Base-by-base conservation (phyloP, 1,139 yeast genomes). In the Kazachstania sp. region DNA sequence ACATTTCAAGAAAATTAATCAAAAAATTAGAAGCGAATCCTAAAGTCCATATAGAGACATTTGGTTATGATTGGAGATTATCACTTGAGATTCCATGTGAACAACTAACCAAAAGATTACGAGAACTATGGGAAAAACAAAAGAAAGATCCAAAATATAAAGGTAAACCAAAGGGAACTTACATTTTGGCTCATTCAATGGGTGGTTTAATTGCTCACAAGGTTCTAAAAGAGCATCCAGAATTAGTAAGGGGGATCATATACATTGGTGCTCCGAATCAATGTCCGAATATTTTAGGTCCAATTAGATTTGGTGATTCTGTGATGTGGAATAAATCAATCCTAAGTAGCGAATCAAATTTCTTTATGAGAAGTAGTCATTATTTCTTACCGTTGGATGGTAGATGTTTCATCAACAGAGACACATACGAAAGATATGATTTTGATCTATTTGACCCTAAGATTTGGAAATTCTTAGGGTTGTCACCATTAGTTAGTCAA, bases 1-100 rank as follows among this genome's bases (percentile, higher is more conserved):
- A 88, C 64, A 75, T 88, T 13, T 77, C 90, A 43, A 74, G 75
- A 50, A 75, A 74, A 54, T 68, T 88, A 45, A 73, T 83, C 39
- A 75, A 76, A 45, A 77, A 71, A 54, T 64, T 87, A 39, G 63
- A 66, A 2, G 58, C 70, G 6, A 83, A 81, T 57, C 82, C 86
- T 2, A 78, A 77, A 15, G 76, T 85, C 9, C 75, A 70, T 28
- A 81, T 86, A 2, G 76, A 78, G 50, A 85, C 84, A 50, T 88
- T 83, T 66, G 95, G 95, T 6, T 88, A 87, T 62, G 97, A 88
- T 67, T 88, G 97, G 97, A 73, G 97, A 57, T 67, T 88, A 9
- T 80, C 92, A 8, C 74, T 81, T 2, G 85, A 79, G 37, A 64
- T 77, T 7, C 67, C 74, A 23, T 70, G 86, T 6, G 61, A 66